Evolutionary conservation across 352 stramenopile genomes (phyloP).

Genomic region (Chrysophaeum taylorii): DNA sequence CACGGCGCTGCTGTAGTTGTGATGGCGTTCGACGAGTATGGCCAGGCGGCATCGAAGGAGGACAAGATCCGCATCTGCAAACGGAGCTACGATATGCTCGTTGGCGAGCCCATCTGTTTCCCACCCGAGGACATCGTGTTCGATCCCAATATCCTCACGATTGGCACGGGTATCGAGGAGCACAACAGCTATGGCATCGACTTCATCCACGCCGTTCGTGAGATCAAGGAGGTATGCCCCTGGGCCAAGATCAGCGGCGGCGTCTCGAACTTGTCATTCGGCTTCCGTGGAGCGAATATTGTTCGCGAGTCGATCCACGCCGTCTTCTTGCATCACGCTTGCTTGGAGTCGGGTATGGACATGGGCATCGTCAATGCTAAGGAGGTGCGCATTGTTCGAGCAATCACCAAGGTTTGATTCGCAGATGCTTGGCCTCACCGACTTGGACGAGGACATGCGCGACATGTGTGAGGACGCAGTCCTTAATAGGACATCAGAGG

Average conservation of each 20-base stretch:
- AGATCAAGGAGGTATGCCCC: constrained; percentile 87
- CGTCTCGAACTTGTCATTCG: constrained; percentile 91
- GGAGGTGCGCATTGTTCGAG: too few species aligned
- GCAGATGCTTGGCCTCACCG: not conserved
- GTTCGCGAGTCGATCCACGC: constrained; percentile 90
- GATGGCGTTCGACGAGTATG: constrained; percentile 94
- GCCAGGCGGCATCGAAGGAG: constrained; percentile 80
- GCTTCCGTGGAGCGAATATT: constrained; percentile 91
- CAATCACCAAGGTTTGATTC: too few species aligned
- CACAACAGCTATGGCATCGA: constrained; percentile 66
- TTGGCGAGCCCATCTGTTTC: constrained; percentile 78
- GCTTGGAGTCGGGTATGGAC: constrained; percentile 87
- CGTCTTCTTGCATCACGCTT: constrained; percentile 88
- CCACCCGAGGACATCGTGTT: constrained; percentile 95
- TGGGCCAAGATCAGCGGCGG: constrained; percentile 89
- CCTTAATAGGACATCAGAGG: not conserved
- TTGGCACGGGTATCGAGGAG: constrained; percentile 67
- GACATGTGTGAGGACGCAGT: constrained; percentile 5
- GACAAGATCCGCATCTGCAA: constrained; percentile 96
- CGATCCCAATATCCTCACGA: constrained; percentile 92
- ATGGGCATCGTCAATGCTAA: constrained; percentile 94
- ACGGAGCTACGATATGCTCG: constrained; percentile 92
- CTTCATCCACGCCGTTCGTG: constrained; percentile 85
- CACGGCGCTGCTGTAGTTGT: constrained; percentile 89
- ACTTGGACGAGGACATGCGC: not conserved